Conservation (phyloP, 192 early-diverging fungal species). For the Entophlyctis helioformis region DNA sequence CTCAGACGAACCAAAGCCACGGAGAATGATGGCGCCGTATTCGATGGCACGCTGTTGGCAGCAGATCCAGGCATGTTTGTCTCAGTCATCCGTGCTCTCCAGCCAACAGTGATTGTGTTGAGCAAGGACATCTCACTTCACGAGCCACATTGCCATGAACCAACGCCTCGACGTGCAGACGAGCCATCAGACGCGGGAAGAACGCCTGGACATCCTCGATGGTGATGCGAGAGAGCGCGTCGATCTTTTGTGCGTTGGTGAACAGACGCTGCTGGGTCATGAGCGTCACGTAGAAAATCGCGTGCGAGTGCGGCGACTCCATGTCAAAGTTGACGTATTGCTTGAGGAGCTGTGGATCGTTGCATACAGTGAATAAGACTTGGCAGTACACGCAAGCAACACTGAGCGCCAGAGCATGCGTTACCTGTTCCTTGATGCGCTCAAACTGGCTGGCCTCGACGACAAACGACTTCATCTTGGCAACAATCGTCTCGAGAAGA, state of each 20-base stretch:
- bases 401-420: not conserved
- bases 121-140: no score
- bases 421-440: conserved; percentile 58
- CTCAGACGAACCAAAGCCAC: no score
- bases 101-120: no score
- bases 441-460: conserved; percentile 64
- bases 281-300: conserved; percentile 59
- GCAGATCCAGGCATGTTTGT: not conserved
- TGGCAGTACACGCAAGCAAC: not conserved
- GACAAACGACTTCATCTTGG: conserved; percentile 49
- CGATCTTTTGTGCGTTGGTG: conserved; percentile 67
- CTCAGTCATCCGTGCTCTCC: no score
- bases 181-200: conserved; percentile 57
- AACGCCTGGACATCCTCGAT: conserved; percentile 64
- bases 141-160: conserved; percentile 74
- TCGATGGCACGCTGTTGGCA: no score
- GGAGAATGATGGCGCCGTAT: no score
- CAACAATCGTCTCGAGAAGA: conserved; percentile 57
- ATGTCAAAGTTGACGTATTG: conserved; percentile 67
- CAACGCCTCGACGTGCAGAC: conserved; percentile 66
- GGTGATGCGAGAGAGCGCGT: conserved; percentile 54
- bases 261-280: conserved; percentile 70
- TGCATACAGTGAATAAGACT: not conserved
- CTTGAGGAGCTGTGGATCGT: conserved; percentile 33
- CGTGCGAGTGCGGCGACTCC: conserved; percentile 70